phyloP scores from a whole-genome alignment of 225 moss, liverwort and hornwort species.

The Sphagnum tenellum region DNA sequence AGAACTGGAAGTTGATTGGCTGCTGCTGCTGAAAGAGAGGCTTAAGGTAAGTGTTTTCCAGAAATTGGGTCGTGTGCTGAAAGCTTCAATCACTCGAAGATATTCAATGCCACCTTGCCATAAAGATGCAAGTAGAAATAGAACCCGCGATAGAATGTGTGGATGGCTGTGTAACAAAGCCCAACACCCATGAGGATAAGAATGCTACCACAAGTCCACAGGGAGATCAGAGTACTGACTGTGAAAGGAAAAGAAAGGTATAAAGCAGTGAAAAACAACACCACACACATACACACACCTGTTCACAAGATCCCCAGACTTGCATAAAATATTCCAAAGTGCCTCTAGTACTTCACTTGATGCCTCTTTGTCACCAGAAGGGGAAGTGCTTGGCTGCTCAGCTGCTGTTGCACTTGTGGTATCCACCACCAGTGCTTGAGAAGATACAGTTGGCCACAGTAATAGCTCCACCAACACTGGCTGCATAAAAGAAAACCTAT shows the following conservation, averaged over 20 bases:
- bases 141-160: slow-evolving; percentile 60
- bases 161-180: slow-evolving; percentile 45
- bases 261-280: no score
- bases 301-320: slow-evolving; percentile 40
- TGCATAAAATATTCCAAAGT: slow-evolving; percentile 55
- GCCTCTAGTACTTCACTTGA: slow-evolving; percentile 50
- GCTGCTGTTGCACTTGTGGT: slow-evolving; percentile 12
- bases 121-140: slow-evolving; percentile 69
- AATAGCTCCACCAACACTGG: slow-evolving; percentile 81
- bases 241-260: no score
- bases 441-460: slow-evolving; percentile 61
- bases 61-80: slow-evolving; percentile 63
- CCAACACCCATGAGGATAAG: background rate
- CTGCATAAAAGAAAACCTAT: slow-evolving; percentile 21
- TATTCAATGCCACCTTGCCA: slow-evolving; percentile 95
- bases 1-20: slow-evolving; percentile 14
- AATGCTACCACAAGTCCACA: background rate
- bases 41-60: slow-evolving; percentile 66
- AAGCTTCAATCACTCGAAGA: slow-evolving; percentile 56
- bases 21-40: slow-evolving; percentile 43
- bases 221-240: background rate
- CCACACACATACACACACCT: slow-evolving; percentile 21
- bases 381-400: slow-evolving; percentile 16
- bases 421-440: slow-evolving; percentile 20
- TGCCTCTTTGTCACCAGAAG: slow-evolving; percentile 11